Conservation (phyloP, 169 alveolate genomes). For the Cryptosporidium xiaoi region DNA sequence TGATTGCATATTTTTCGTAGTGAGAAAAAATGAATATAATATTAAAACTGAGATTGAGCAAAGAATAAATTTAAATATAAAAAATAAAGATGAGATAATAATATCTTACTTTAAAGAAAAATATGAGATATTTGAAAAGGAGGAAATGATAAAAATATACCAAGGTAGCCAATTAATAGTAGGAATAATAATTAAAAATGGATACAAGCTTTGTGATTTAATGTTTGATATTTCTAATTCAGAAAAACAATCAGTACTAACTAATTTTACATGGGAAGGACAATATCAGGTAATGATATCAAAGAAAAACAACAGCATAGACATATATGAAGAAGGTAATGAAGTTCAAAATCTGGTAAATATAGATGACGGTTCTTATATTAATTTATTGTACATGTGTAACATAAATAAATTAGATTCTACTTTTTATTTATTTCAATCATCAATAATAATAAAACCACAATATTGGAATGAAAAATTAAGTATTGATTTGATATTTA, state of each 20-base stretch:
- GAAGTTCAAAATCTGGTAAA: conserved; percentile 8
- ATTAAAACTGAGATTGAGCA: background rate
- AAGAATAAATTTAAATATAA: background rate
- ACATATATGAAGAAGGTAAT: conserved; percentile 17
- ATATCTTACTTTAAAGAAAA: conserved; percentile 1
- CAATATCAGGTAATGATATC: conserved; percentile 46
- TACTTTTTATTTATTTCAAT: conserved; percentile 38
- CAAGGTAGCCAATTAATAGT: conserved; percentile 44
- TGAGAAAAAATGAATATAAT: too few relatives aligned
- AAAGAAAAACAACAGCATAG: conserved; percentile 5
- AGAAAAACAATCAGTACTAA: conserved; percentile 67
- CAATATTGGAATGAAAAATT: conserved; percentile 60
- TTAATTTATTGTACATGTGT: conserved; percentile 5
- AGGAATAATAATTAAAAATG: conserved; percentile 39
- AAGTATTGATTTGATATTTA: conserved; percentile 28
- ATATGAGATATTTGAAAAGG: conserved; percentile 3
- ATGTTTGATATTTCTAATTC: conserved; percentile 58
- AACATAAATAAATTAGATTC: conserved; percentile 4
- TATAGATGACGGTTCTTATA: conserved; percentile 64
- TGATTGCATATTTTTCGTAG: too few relatives aligned
- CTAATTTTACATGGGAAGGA: conserved; percentile 72
- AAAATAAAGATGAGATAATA: conserved; percentile 3
- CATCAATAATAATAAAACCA: conserved; percentile 63
- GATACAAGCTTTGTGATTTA: conserved; percentile 29
- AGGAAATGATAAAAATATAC: conserved; percentile 20